Conservation (phyloP, 108 stramenopile species). For the Cylindrotheca closterium region DNA sequence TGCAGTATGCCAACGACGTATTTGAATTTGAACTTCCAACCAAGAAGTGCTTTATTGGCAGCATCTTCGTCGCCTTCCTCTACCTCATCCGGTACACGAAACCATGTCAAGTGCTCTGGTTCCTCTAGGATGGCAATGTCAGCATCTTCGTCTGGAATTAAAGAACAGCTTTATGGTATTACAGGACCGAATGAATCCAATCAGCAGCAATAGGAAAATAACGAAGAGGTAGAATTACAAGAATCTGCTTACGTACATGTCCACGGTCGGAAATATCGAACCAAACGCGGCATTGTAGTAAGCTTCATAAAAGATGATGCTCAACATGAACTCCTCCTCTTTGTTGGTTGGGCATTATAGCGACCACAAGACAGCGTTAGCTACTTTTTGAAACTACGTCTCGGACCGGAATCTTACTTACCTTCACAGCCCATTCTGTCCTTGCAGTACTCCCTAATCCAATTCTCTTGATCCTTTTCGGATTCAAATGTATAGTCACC, state of each 20-base stretch:
- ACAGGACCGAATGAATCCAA: background rate
- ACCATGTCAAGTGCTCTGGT: constrained; percentile 89
- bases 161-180: constrained; percentile 42
- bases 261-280: constrained; percentile 87
- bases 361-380: too few species aligned
- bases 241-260: constrained; percentile 41
- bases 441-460: constrained; percentile 47
- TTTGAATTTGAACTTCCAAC: constrained; percentile 78
- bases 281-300: constrained; percentile 71
- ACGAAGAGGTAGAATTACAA: too few species aligned
- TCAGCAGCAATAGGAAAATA: too few species aligned
- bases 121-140: constrained; percentile 90
- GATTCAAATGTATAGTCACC: constrained; percentile 60
- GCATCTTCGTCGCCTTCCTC: constrained; percentile 18
- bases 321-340: too few species aligned
- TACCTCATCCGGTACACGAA: constrained; percentile 44
- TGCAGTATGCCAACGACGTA: constrained; percentile 87
- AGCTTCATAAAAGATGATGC: constrained; percentile 61
- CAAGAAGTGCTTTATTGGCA: constrained; percentile 2
- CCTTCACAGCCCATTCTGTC: background rate
- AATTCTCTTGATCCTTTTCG: constrained; percentile 68
- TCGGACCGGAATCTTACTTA: too few species aligned
- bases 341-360: too few species aligned
- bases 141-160: constrained; percentile 80
- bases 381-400: too few species aligned